Evolutionary conservation across 73 alveolate species (phyloP), one percentile per base, ranked within the genome.

Genomic region (Durusdinium trenchii): DNA sequence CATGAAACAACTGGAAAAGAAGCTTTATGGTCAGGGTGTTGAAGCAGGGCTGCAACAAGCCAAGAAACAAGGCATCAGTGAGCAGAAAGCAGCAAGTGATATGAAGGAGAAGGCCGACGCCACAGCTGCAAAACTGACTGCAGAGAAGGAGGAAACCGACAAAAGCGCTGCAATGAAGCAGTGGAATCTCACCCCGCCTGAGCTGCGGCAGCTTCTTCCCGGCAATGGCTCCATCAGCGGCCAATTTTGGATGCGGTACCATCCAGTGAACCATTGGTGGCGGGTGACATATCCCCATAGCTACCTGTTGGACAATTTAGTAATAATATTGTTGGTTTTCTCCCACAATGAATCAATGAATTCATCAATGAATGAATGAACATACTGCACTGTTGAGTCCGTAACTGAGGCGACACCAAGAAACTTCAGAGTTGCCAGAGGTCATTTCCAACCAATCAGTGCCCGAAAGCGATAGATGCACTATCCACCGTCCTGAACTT

Each of bases 231-330:
- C 45, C 0, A 18, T 35, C 26, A 43, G 64, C 0, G 83, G 83
- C 3, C 3, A 7, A 0, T 86, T 86, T 46, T 57, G 78, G 61
- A 62, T 62, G 83, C 43, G 78, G 48, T 86, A 23, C 48, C 95
- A 86, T 47, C 95, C 95, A 2, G n/a, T 86, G 36, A 86, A 86
- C 3, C 46, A 86, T 6, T 86, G 54, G n/a, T 86, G 75, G 82
- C 75, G 78, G 16, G 60, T 46, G 0, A 47, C n/a, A 43, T 86
- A 40, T 26, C 95, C 95, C 4, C n/a, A 38, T 3, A 47, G 95
- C 42, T 42, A 20, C 82, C 42, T 6, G 69, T 23, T 57, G n/a
- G n/a, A n/a, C n/a, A 16, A 26, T 3, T 40, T 40, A 2, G 3
- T 26, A 12, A 2, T 20, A 30, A 3, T 23, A 2, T 23, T 20